Base-by-base conservation (phyloP, 2,329 filamentous ascomycete species). In the Cordyceps militaris region DNA sequence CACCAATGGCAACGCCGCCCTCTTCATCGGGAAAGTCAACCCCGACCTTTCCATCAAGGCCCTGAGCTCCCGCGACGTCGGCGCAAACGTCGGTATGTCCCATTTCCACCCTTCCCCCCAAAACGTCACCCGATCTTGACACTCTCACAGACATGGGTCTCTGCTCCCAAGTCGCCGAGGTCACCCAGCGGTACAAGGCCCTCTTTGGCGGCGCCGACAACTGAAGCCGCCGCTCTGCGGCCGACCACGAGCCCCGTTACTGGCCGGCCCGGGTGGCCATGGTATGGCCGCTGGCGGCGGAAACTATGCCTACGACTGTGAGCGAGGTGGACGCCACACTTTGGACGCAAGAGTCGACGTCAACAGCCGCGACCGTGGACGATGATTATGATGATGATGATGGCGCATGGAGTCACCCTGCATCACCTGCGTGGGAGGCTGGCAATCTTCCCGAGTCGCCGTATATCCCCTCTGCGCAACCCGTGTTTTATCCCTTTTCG, bases 11-110 rank as follows among this genome's bases (percentile, higher is more conserved):
- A 87, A 89, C 67, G 85, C 81, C 9, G 86, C 85, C 10, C 89
- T 94, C 67, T 74, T 94, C 62, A 88, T 93, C 61, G 89, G 89
- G 63, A 92, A 91, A 70, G 88, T 94, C 48, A 86, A 88, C 65
- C 78, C 79, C 2, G 89, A 93, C 70, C 74, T 90, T 23, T 82
- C 82, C 19, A 76, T 94, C 65, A 88, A 86, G 68, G 87, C 88
- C 28, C 75, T 91, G 62, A 84, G 78, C 60, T 82, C 84, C 16
- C 80, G 83, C 53, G 88, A 93, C 70, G 79, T 92, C 51, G 89
- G 89, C 6, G 73, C 76, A 13, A 73, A 75, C 56, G 81, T 92
- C 61, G 87, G 89, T 91, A 76, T 59, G 86, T 81, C 10, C 24
- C 28, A 43, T 13, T 42, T n/a, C n/a, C 38, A 10, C 52, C 10